Base-by-base conservation (phyloP, 2,329 filamentous ascomycete species). In the Camillea tinctor region DNA sequence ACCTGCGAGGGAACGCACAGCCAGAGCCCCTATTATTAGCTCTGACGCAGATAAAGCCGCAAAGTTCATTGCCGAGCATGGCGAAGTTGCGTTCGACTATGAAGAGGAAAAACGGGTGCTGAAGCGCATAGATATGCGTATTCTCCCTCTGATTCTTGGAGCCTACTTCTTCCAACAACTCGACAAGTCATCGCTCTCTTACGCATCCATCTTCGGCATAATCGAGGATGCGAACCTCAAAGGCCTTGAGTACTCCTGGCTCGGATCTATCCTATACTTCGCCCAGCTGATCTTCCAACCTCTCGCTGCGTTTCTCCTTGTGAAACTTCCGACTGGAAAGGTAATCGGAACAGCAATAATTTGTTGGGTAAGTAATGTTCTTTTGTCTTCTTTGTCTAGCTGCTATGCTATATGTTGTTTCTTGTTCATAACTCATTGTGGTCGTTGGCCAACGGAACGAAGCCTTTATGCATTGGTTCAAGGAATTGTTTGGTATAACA, bases 191-290 rank as follows among this genome's bases (percentile, higher is more conserved):
- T 74, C 76, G 1, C 68, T 80, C 0, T 75, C 73, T 21, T 81
- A 80, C 57, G 78, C 80, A 9, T 79, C 78, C 59, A 79, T 83
- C 63, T 82, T 82, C 62, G 81, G 80, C 2, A 71, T 84, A 36
- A 72, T 76, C 21, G 72, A 77, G 36, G 80, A 82, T 60, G 79
- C 80, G 0, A 66, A 80, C 30, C 75, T 84, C 7, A 71, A 75
- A n/a, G 80, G 77, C 19, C 70, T 76, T 30, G 74, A 84, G 57
- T 77, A 80, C 70, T 87, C 84, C 1, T 88, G 84, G 84, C 80
- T 88, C 0, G 83, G 84, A 0, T 86, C 83, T 1, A 81, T 88
- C 55, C 74, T 88, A 15, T 88, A 84, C 66, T 73, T 86, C n/a
- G 84, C 84, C 0, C 83, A 86, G 68, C 77, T 87, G 8, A 73